These are phyloP conservation scores for Sarcomyxa edulis DNA, from an alignment of 768 basidiomycete species.

Conservation along the genomic window DNA sequence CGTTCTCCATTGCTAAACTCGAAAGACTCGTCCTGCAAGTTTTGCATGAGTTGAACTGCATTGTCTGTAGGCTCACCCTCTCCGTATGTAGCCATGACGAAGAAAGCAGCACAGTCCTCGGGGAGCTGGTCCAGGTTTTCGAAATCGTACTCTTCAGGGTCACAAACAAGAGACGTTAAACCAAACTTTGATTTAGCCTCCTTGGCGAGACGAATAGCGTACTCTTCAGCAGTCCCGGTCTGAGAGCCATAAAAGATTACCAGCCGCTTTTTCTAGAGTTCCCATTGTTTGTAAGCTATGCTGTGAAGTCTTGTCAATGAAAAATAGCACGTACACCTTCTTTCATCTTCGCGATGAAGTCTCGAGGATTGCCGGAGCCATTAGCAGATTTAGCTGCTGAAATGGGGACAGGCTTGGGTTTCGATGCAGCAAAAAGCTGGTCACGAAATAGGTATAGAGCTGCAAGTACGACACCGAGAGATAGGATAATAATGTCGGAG, in stretches of 20 bases:
- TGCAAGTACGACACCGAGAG: conserved; percentile 70
- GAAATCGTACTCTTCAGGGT: conserved; percentile 98
- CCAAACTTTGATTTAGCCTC: conserved; percentile 97
- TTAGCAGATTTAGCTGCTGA: conserved; percentile 40
- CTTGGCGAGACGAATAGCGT: conserved; percentile 95
- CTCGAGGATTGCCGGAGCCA: conserved; percentile 83
- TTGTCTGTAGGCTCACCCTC: conserved; percentile 99
- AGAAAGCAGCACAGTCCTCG: conserved; percentile 83
- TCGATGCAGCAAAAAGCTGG: conserved; percentile 65
- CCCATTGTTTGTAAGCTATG: background rate
- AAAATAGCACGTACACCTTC: conserved; percentile 59
- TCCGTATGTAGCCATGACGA: conserved; percentile 97
- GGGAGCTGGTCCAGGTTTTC: conserved; percentile 91
- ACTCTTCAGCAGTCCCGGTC: conserved; percentile 98
- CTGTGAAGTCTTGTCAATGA: conserved; percentile 7
- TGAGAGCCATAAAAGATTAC: conserved; percentile 99
- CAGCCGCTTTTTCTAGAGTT: conserved; percentile 83
- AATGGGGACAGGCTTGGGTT: conserved; percentile 50
- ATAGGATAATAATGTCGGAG: conserved; percentile 70
- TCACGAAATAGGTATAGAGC: conserved; percentile 81
- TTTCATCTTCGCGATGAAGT: conserved; percentile 94
- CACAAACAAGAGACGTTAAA: conserved; percentile 91
- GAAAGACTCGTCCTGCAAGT: conserved; percentile 80
- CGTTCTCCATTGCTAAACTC: conserved; percentile 80
- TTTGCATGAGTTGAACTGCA: conserved; percentile 91